These are phyloP conservation scores for Pseudozyma pruni DNA, from an alignment of 1,284 basidiomycete species.

Conservation along the genomic window DNA sequence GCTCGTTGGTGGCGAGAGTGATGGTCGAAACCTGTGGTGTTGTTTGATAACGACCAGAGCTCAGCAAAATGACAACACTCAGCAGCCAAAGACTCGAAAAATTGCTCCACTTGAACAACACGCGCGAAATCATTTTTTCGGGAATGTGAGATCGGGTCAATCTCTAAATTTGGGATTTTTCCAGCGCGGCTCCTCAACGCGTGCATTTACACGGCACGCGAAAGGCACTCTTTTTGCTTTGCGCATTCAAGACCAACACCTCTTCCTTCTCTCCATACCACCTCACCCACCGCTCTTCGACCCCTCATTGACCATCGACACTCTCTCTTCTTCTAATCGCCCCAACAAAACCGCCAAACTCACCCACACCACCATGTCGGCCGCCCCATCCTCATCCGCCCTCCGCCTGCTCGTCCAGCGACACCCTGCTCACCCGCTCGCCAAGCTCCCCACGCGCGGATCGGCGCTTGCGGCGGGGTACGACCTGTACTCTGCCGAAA, in stretches of 20 bases:
- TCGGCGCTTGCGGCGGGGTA: conserved; percentile 89
- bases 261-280: neutral
- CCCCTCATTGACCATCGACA: conserved; percentile 14
- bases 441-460: conserved; percentile 86
- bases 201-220: conserved; percentile 41
- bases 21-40: neutral
- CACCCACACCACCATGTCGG: conserved; percentile 16
- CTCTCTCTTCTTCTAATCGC: neutral
- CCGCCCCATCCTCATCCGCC: conserved; percentile 15
- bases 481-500: conserved; percentile 84
- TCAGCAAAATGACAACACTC: conserved; percentile 8
- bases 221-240: neutral
- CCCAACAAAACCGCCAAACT: conserved; percentile 26
- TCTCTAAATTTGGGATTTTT: neutral
- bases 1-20: conserved; percentile 2
- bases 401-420: conserved; percentile 81
- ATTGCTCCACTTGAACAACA: conserved; percentile 4
- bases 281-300: neutral
- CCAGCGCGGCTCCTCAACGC: neutral
- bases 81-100: neutral
- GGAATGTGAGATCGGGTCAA: neutral
- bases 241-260: conserved; percentile 28
- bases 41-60: conserved; percentile 2
- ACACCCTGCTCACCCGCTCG: conserved; percentile 77
- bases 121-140: neutral